Conservation (phyloP, 2,329 filamentous ascomycete genomes). For the Canariomyces notabilis region DNA sequence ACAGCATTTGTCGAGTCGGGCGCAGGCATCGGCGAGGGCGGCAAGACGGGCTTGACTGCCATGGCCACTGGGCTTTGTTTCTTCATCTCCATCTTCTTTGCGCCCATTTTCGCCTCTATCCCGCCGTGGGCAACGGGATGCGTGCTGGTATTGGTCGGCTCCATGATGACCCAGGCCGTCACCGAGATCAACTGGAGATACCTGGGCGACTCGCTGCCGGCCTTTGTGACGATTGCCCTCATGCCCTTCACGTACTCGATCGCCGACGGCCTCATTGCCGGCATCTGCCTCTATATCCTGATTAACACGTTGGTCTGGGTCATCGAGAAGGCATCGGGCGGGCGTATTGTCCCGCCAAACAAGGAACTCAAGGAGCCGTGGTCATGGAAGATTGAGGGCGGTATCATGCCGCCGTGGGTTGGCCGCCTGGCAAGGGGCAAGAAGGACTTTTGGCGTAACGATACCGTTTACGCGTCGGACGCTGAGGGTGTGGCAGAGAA, state of each 20-base stretch:
- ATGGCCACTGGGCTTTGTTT: slow-evolving; percentile 77
- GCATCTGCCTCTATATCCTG: slow-evolving; percentile 69
- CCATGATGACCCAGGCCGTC: slow-evolving; percentile 75
- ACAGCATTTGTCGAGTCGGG: slow-evolving; percentile 88
- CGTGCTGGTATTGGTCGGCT: slow-evolving; percentile 82
- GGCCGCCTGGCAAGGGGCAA: slow-evolving; percentile 59
- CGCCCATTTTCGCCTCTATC: slow-evolving; percentile 84
- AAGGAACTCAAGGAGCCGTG: slow-evolving; percentile 73
- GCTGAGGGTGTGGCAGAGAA: slow-evolving; percentile 13
- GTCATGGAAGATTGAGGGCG: slow-evolving; percentile 72
- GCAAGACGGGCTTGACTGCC: slow-evolving; percentile 77
- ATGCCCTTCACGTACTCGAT: slow-evolving; percentile 93
- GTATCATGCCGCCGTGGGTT: slow-evolving; percentile 71
- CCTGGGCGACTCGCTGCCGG: slow-evolving; percentile 75
- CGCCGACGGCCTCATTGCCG: slow-evolving; percentile 77
- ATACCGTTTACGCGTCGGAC: slow-evolving; percentile 4
- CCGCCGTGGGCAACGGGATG: slow-evolving; percentile 86
- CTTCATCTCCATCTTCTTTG: slow-evolving; percentile 83
- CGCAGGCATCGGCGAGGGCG: slow-evolving; percentile 83
- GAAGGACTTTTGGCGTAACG: slow-evolving; percentile 25
- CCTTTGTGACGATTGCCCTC: slow-evolving; percentile 75
- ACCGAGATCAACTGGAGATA: slow-evolving; percentile 87
- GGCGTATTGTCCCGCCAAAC: slow-evolving; percentile 68
- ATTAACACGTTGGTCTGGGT: slow-evolving; percentile 69
- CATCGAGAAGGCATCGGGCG: slow-evolving; percentile 60